Evolutionary conservation across 2,329 filamentous ascomycete species (phyloP), one percentile per base, ranked within the genome.

Genomic region (Fusarium torreyae): DNA sequence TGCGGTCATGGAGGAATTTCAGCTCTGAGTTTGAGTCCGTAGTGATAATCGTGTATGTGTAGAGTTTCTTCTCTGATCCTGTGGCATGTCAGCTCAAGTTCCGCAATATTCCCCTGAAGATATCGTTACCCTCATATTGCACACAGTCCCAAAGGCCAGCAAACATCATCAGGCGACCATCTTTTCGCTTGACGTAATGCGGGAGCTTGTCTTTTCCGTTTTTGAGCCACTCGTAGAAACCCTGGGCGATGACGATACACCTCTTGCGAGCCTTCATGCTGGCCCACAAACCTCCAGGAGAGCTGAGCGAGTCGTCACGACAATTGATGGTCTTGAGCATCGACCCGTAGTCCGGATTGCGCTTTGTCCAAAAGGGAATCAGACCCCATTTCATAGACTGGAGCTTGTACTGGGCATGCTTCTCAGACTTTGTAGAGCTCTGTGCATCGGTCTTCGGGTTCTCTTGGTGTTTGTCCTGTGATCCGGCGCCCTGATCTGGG

Each of bases 361-460:
- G 87, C 81, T 95, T 97, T 5, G 93, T 97, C 95, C 95, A 98
- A 79, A 91, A 97, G 0, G 96, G 95, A 15, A 98, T 85, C 8
- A 99, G 86, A 0, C 95, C 96, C 96, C 96, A 99, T 86, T 94
- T 95, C 92, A 98, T 98, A 3, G 90, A 86, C 77, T 98, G 94
- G 10, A 99, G 83, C 78, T 92, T 95, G 82, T 97, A 97, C 70
- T 82, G 89, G 11, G 85, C 84, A 64, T 28, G 22, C 18, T 34
- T 18, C n/a, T 38, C 39, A 22, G 24, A 4, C 9, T 46, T 22
- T 6, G 24, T 17, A 17, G 52, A 13, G 11, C 31, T 26, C 7
- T 24, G 24, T 22, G 22, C 33, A 17, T 42, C 13, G 10, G 33
- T 7, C 9, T 50, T 44, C 5, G 51, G 42, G 17, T 39, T 38